Evolutionary conservation across 306 rosid genomes (phyloP).

Genomic region (Quillaja saponaria): DNA sequence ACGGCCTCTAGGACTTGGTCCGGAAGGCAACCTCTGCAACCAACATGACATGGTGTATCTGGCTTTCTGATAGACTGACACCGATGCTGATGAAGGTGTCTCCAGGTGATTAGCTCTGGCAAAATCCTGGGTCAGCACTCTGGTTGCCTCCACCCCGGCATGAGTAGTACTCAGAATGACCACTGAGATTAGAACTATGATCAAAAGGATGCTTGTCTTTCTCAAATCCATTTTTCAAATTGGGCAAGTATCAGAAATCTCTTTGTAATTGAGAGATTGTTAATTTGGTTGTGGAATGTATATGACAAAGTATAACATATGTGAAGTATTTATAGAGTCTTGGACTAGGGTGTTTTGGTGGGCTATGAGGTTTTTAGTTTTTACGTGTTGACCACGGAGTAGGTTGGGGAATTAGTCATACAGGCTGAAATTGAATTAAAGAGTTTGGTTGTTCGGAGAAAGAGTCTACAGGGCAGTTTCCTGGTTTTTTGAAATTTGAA

Average conservation of each 20-base stretch:
- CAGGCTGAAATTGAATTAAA: background rate
- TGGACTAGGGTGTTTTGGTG: background rate
- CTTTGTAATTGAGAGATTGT: no score
- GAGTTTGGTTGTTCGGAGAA: background rate
- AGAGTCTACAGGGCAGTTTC: background rate
- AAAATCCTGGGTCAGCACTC: conserved; percentile 34
- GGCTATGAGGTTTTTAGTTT: conserved; percentile 3
- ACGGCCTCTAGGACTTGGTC: conserved; percentile 59
- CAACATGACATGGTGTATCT: conserved; percentile 40
- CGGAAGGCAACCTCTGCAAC: conserved; percentile 53
- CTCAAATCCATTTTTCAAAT: conserved; percentile 26
- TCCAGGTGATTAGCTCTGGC: conserved; percentile 30
- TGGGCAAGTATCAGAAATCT: background rate
- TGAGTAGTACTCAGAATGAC: background rate
- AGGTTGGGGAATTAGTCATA: background rate
- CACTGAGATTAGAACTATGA: conserved; percentile 12
- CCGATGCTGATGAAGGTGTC: conserved; percentile 5
- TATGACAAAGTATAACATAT: background rate
- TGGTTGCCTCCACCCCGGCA: conserved; percentile 37
- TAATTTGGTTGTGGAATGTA: background rate
- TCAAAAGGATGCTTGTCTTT: conserved; percentile 15
- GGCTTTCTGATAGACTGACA: conserved; percentile 29
- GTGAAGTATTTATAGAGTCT: conserved; percentile 14
- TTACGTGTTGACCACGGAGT: conserved; percentile 35
- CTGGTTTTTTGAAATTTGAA: background rate